A percentile compares a stretch with the other conserved stretches of the same genome.
phyloP scores from a whole-genome alignment of 1,284 basidiomycete genomes.

The Ustilago shanxiensis region DNA sequence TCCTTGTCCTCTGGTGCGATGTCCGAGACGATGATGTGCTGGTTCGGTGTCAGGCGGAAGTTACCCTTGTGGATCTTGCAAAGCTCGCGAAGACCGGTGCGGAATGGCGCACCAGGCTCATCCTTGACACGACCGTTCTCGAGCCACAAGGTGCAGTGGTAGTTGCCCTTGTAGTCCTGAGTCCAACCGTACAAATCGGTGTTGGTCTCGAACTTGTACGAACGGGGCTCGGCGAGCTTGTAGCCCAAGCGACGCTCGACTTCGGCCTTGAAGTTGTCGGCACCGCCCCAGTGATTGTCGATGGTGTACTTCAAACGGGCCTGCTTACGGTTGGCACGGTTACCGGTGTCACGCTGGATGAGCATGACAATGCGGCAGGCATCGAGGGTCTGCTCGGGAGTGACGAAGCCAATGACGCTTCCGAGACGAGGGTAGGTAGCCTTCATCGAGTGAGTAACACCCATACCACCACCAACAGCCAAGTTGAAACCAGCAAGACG shows the following conservation, averaged over 20 bases:
- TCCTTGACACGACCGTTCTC: slow-evolving; percentile 98
- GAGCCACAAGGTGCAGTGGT: slow-evolving; percentile 94
- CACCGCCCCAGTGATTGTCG: slow-evolving; percentile 83
- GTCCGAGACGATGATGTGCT: slow-evolving; percentile 91
- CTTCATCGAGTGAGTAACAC: slow-evolving; percentile 98
- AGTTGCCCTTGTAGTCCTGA: slow-evolving; percentile 85
- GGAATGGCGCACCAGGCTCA: slow-evolving; percentile 89
- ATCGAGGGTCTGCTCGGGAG: slow-evolving; percentile 84
- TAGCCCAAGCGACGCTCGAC: slow-evolving; percentile 92
- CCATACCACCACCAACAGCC: slow-evolving; percentile 88
- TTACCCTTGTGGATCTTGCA: slow-evolving; percentile 92
- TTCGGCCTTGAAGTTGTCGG: slow-evolving; percentile 79
- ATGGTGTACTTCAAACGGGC: slow-evolving; percentile 89
- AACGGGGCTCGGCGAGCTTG: slow-evolving; percentile 77
- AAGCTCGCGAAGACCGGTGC: slow-evolving; percentile 90
- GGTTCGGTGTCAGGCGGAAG: slow-evolving; percentile 88
- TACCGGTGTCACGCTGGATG: slow-evolving; percentile 94
- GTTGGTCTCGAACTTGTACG: slow-evolving; percentile 88
- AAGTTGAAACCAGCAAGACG: slow-evolving; percentile 72
- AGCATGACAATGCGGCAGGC: slow-evolving; percentile 94
- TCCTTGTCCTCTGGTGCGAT: slow-evolving; percentile 76
- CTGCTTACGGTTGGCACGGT: slow-evolving; percentile 77
- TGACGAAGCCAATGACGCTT: slow-evolving; percentile 92
- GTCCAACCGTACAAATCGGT: slow-evolving; percentile 95
- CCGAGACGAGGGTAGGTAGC: slow-evolving; percentile 95